phyloP scores from a whole-genome alignment of 768 basidiomycete genomes.

The Pisolithus albus region DNA sequence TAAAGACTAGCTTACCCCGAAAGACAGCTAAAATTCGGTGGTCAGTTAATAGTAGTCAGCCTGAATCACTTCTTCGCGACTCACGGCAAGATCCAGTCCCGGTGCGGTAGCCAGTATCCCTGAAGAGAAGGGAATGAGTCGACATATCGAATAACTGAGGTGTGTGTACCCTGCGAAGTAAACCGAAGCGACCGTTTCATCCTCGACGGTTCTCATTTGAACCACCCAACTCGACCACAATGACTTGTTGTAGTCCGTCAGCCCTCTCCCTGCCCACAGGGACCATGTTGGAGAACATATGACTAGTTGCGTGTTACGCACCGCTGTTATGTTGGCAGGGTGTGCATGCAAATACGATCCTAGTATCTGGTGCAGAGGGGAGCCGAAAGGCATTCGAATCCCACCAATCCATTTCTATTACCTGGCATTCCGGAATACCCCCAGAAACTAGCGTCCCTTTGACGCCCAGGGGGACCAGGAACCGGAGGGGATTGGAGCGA shows the following conservation, averaged over 20 bases:
- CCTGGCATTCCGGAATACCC: slow-evolving; percentile 26
- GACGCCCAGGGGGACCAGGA: slow-evolving; percentile 35
- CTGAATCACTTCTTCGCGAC: neutral
- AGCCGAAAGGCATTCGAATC: slow-evolving; percentile 18
- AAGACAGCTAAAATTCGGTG: neutral
- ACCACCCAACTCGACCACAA: slow-evolving; percentile 39
- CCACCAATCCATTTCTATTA: slow-evolving; percentile 39
- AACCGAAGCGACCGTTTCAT: slow-evolving; percentile 5
- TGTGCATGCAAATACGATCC: slow-evolving; percentile 36
- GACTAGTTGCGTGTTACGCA: slow-evolving; percentile 8
- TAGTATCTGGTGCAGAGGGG: slow-evolving; percentile 52
- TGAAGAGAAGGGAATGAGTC: neutral
- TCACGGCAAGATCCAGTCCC: slow-evolving; percentile 1
- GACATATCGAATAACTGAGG: neutral
- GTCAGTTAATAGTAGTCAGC: neutral
- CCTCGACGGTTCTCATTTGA: slow-evolving; percentile 17
- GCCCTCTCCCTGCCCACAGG: slow-evolving; percentile 24
- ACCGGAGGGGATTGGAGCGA: slow-evolving; percentile 19
- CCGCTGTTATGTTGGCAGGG: slow-evolving; percentile 40
- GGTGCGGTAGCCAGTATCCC: slow-evolving; percentile 4
- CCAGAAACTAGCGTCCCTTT: slow-evolving; percentile 6
- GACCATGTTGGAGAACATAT: neutral
- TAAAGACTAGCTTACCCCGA: neutral
- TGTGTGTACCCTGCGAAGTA: slow-evolving; percentile 25
- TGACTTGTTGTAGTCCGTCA: slow-evolving; percentile 28